Base-by-base conservation (phyloP, 768 basidiomycete species). In the Suillus fuscotomentosus region DNA sequence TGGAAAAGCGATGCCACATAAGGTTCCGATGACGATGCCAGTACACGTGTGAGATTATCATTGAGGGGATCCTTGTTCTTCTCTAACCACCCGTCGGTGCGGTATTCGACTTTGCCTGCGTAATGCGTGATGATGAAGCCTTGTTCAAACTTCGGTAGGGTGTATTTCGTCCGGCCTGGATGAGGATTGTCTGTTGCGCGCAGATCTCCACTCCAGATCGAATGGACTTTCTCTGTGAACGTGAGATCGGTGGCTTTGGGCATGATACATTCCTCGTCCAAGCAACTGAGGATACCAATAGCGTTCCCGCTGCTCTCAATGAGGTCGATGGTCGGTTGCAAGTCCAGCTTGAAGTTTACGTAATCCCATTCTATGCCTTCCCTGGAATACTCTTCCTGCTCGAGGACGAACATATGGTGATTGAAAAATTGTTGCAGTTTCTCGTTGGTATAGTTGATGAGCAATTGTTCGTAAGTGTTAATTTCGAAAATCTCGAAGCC, bases 211-310 rank as follows among this genome's bases (percentile, higher is more conserved):
- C 67, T 65, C 95, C 95, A 98, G 64, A 94, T 80, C 14, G 84
- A 81, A 70, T 94, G 85, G 3, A 98, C 84, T 76, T 98, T 99
- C 78, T 94, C 87, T 39, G 95, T 94, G 79, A 99, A 99, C 0
- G 96, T 98, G 50, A 87, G 78, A 75, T 99, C 97, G 14, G 91
- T 94, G 4, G 97, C 97, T 74, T 94, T 95, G n/a, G 97, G 97
- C 97, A 99, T 99, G 76, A 99, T 99, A 74, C 97, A 99, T 68
- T 98, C 97, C 73, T 99, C 97, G 74, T 99, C 97, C 42, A 99
- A 79, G 70, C 91, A 90, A 66, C 94, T 93, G 53, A 99, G 83
- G 65, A 99, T 90, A 61, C 97, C 97, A 67, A 98, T 95, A 0
- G 81, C 80, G 22, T 78, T 80, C 15, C 85, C 82, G 60, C 83